Conservation (phyloP, 768 basidiomycete species). For the Leucosporidium yakuticum region DNA sequence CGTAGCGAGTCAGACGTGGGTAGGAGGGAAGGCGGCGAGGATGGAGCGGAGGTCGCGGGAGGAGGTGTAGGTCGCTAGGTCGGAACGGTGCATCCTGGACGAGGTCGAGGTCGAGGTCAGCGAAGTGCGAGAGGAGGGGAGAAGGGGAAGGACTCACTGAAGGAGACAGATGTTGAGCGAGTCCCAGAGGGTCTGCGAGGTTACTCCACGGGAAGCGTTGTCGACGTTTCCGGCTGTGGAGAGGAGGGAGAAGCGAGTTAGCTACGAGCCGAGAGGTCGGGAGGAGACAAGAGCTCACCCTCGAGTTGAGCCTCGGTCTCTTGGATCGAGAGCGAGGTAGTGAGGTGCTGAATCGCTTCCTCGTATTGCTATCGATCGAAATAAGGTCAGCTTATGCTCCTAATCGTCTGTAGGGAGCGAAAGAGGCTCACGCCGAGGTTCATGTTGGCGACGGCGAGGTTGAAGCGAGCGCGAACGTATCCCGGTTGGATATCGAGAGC, state of each 20-base stretch:
- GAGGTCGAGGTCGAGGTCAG: not conserved
- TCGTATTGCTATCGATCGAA: constrained; percentile 63
- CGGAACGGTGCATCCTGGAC: constrained; percentile 23
- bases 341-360: constrained; percentile 54
- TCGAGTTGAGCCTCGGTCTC: constrained; percentile 63
- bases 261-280: not conserved
- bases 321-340: constrained; percentile 84
- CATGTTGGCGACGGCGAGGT: constrained; percentile 34
- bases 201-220: constrained; percentile 50
- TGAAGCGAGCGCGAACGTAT: constrained; percentile 67
- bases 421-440: constrained; percentile 19
- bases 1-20: not conserved
- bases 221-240: constrained; percentile 14
- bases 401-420: not conserved
- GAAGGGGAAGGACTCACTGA: constrained; percentile 12
- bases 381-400: not conserved
- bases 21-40: not conserved
- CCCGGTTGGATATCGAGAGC: constrained; percentile 81
- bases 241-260: not conserved
- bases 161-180: constrained; percentile 56
- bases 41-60: constrained; percentile 9
- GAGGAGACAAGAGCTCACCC: constrained; percentile 29
- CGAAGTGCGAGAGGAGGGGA: too few relatives aligned
- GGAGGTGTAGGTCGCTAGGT: constrained; percentile 1
- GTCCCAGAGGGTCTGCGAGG: constrained; percentile 76